These are phyloP conservation scores for Rusavskia elegans DNA, from an alignment of 495 filamentous ascomycete species.

Conservation along the genomic window DNA sequence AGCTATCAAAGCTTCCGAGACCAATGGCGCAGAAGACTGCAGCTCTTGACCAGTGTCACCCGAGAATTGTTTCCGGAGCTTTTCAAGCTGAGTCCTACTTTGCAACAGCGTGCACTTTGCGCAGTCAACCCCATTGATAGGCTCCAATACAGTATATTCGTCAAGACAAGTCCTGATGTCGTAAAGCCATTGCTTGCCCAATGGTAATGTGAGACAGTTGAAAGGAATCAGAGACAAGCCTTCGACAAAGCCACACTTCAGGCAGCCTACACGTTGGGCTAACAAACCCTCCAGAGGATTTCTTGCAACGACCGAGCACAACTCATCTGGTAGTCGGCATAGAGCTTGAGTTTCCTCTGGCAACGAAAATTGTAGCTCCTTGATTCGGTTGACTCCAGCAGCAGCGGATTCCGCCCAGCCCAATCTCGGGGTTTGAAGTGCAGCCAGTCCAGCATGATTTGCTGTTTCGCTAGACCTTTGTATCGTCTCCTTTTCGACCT, in stretches of 20 bases:
- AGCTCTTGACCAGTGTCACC: background rate
- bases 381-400: background rate
- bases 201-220: constrained; percentile 78
- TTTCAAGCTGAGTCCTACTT: constrained; percentile 29
- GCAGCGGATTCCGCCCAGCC: background rate
- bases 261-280: constrained; percentile 82
- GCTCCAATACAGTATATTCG: constrained; percentile 69
- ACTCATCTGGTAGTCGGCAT: constrained; percentile 7
- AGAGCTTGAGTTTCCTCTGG: background rate
- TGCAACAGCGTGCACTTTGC: constrained; percentile 71
- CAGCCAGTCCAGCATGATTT: constrained; percentile 27
- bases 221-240: constrained; percentile 80
- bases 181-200: constrained; percentile 40
- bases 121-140: constrained; percentile 79
- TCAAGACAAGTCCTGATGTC: constrained; percentile 65
- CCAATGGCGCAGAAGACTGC: background rate
- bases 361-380: background rate
- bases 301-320: constrained; percentile 14
- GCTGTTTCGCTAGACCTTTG: constrained; percentile 29
- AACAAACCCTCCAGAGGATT: constrained; percentile 78
- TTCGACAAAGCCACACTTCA: constrained; percentile 70
- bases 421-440: constrained; percentile 11
- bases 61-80: constrained; percentile 19
- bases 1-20: constrained; percentile 19
- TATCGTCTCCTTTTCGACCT: constrained; percentile 63